Evolutionary conservation across 805 yeast genomes (phyloP).

Genomic region (Groenewaldozyma salmanticensis): DNA sequence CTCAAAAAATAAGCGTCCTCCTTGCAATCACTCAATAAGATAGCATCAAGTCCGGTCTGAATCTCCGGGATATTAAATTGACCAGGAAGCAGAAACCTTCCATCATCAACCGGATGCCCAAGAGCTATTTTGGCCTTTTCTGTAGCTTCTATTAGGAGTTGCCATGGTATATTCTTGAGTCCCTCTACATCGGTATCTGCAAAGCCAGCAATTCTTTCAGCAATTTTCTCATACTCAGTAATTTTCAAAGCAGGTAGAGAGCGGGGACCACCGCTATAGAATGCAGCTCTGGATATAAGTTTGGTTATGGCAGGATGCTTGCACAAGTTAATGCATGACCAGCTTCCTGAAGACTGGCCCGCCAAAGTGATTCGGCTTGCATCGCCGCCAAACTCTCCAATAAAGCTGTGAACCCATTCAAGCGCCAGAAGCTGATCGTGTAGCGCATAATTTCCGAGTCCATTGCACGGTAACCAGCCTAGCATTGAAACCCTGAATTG

Average conservation of each 20-base stretch:
- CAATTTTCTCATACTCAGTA: slow-evolving; percentile 16
- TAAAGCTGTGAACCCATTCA: slow-evolving; percentile 37
- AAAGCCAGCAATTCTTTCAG: slow-evolving; percentile 7
- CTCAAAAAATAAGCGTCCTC: slow-evolving; percentile 21
- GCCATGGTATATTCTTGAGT: slow-evolving; percentile 16
- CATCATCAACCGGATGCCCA: slow-evolving; percentile 20
- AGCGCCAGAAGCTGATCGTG: slow-evolving; percentile 40
- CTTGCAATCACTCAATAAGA: slow-evolving; percentile 22
- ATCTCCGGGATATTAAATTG: slow-evolving; percentile 10
- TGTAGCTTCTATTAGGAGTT: slow-evolving; percentile 20
- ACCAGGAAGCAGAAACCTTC: slow-evolving; percentile 17
- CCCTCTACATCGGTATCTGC: slow-evolving; percentile 15
- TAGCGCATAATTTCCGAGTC: slow-evolving; percentile 33
- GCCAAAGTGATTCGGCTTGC: slow-evolving; percentile 33
- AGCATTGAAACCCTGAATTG: too few relatives aligned
- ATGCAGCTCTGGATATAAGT: slow-evolving; percentile 19
- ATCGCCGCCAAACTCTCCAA: slow-evolving; percentile 40
- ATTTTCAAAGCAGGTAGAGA: slow-evolving; percentile 14
- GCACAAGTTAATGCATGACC: too few relatives aligned
- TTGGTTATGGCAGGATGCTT: slow-evolving; percentile 36
- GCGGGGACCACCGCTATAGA: slow-evolving; percentile 22
- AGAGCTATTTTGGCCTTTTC: slow-evolving; percentile 14
- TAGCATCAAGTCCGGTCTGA: slow-evolving; percentile 14
- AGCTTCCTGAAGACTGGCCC: slow-evolving; percentile 42
- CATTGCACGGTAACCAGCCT: too few relatives aligned